Evolutionary conservation across 1,284 basidiomycete genomes (phyloP), one percentile per base, ranked within the genome.

Genomic region (Kwoniella shivajii): DNA sequence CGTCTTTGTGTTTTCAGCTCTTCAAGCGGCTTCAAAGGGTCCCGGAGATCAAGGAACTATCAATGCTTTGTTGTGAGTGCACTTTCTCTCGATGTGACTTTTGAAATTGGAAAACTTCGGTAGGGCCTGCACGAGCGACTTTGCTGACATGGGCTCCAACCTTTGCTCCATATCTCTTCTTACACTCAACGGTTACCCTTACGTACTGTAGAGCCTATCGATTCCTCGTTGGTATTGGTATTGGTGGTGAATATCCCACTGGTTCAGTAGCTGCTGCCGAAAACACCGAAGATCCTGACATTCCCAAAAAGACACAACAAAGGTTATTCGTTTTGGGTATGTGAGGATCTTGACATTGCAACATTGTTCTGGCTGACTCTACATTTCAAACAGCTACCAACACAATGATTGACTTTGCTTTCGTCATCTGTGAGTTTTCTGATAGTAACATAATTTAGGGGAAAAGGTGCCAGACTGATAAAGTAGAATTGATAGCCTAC

Each of bases 231-330:
- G 89, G 89, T 38, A 81, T 74, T 49, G 89, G 89, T 36, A 81
- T 74, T 9, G 92, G 92, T 26, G 91, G 91, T 11, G 90, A 94
- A 74, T 95, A 96, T 65, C 92, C 92, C 6, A 89, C 88, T 59
- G 93, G 92, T 6, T 89, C 87, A 3, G 92, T 96, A n/a, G 90
- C 92, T 14, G 88, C 88, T 2, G 88, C 89, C 1, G 93, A 96
- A 73, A 89, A 91, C 71, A 91, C 91, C 0, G 93, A 95, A 75
- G 88, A 90, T 58, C 56, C 59, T 3, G 62, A 56, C 13, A 66
- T 95, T 67, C 82, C 78, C 64, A 91, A 89, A 78, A 85, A 84
- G 51, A 83, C 87, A 3, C 92, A 92, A 71, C 88, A 95, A 73
- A 80, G 87, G 51, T 90, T 90, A 83, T 89, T 95, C 68, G 86